Conservation (phyloP, 225 moss, liverwort and hornwort genomes). For the Marchantia paleacea region DNA sequence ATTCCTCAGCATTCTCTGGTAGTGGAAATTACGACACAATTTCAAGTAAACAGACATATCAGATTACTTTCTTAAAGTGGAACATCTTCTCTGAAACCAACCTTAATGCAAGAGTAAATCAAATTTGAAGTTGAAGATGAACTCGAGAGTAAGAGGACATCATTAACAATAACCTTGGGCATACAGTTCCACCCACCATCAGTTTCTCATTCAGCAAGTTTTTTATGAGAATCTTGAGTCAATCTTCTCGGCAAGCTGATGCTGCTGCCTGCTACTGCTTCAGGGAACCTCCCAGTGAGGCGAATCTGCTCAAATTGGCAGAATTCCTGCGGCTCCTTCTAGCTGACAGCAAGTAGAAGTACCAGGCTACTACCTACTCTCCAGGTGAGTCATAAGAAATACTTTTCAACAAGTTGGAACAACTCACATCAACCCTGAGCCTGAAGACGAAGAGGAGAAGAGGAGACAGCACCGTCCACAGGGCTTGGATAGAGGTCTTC, state of each 20-base stretch:
- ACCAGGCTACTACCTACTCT: too few species aligned
- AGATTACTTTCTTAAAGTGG: too few species aligned
- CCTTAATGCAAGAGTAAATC: neutral
- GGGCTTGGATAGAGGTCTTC: neutral
- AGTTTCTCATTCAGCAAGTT: slow-evolving; percentile 7
- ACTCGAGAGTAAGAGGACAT: neutral
- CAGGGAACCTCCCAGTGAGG: too few species aligned
- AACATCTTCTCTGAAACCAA: neutral
- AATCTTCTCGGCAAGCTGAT: neutral
- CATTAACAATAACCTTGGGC: neutral
- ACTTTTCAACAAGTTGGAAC: too few species aligned
- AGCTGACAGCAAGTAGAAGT: too few species aligned
- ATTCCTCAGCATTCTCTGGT: slow-evolving; percentile 44
- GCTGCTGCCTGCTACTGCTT: too few species aligned
- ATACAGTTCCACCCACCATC: slow-evolving; percentile 1
- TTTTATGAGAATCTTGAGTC: too few species aligned
- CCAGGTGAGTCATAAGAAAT: too few species aligned
- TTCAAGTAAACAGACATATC: neutral
- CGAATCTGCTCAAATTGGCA: too few species aligned
- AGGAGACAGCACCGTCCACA: neutral
- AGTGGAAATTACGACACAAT: neutral
- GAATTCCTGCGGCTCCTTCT: too few species aligned
- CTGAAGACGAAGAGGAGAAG: neutral
- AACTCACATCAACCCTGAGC: slow-evolving; percentile 4
- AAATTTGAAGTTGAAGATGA: neutral